Base-by-base conservation (phyloP, 306 rosid species). In the Lathyrus oleraceus region DNA sequence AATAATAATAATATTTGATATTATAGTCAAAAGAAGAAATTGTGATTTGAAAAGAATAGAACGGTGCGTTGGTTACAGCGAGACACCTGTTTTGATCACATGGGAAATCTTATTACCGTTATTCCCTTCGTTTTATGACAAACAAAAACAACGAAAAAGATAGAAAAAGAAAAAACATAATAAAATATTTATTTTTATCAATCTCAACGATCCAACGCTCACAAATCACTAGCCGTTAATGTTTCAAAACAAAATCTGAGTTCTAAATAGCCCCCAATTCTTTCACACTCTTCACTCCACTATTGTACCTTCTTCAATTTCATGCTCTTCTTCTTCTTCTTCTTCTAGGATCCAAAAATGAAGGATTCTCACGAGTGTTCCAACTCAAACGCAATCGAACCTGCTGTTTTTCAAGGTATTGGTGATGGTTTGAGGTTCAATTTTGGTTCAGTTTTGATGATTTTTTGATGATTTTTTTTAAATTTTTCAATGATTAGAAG, bases 211-310 rank as follows among this genome's bases (percentile, higher is more conserved):
- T 88, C 95, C 78, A 94, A 91, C 97, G 99, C 89, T 75, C 86
- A 77, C 7, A 1, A 84, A 58, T 71, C 54, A 87, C 91, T 94
- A 91, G 99, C 99, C 99, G 99, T 91, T 94, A 82, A 63, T 44
- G 87, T 88, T 87, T 82, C 78, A 84, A 81, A 79, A 82, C 52
- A 63, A 21, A 54, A 65, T 53, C 19, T 60, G 45, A 59, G 48
- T 60, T 58, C 57, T 13, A 86, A 80, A 80, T 78, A 72, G 75
- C 80, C 81, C 78, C 82, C 30, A 60, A 3, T 58, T 14, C 19
- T 74, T 73, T 71, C 74, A 36, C 59, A 63, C 43, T 36, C 48
- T 30, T 19, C 73, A 27, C 56, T 51, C 45, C 1, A 58, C 51
- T 10, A 38, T n/a, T 58, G 74, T 20, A 21, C 8, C 17, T 6